Base-by-base conservation (phyloP, 331 rosid species). In the Quercus tomentella region DNA sequence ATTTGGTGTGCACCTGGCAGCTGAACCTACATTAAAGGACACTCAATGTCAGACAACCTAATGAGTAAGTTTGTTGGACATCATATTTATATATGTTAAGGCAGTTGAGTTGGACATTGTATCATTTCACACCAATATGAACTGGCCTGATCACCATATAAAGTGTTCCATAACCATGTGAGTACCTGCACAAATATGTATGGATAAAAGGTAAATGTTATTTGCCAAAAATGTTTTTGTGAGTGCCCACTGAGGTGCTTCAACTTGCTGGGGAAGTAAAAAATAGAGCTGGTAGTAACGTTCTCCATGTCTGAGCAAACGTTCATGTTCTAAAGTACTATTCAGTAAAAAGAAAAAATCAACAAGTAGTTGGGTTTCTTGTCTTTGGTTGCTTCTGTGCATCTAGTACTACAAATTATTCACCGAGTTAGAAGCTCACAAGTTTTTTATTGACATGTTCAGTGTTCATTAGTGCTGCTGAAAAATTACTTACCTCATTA, bases 401-500 rank as follows among this genome's bases (percentile, higher is more conserved):
- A 60, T 23, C 67, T 30, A 3, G 23, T 30, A 30, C 70, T 31
- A 30, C 23, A 6, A 16, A 65, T 30, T 17, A 65, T 65, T n/a
- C 17, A 60, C 21, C 23, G 37, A n/a, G n/a, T 62, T 76, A 21
- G 30, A 76, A 70, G 56, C 12, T n/a, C 18, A 37, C 33, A 35
- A 4, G 20, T 25, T 5, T 67, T 49, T 22, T 37, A 55, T 21
- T 49, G 16, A 68, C 14, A 67, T n/a, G 23, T 30, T 69, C 5
- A 74, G 14, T 15, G 23, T 30, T 61, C 7, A 74, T 18, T 63
- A 26, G 62, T 37, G 30, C 49, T 37, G 49, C 77, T 10, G 41
- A 51, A 82, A 84, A 62, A 57, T 57, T 62, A 45, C 68, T 88
- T 84, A 94, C 98, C 90, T 89, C 96, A 92, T 92, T 81, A 94